Conservation (phyloP, 768 basidiomycete genomes). For the Tylopilus cervinicoccineus region DNA sequence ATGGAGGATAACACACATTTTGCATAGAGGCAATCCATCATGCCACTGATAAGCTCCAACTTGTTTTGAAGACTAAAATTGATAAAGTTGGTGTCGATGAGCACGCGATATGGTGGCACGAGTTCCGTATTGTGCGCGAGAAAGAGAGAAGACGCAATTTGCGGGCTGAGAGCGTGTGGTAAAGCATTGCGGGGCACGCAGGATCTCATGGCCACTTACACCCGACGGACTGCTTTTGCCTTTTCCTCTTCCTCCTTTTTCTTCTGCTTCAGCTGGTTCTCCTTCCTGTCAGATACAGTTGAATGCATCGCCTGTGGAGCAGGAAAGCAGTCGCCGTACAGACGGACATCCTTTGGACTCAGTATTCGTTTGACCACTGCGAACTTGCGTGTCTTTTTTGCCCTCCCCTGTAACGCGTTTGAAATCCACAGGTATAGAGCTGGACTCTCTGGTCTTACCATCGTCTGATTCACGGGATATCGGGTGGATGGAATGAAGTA, state of each 20-base stretch:
- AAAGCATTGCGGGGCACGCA: not conserved
- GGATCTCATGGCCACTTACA: constrained; percentile 52
- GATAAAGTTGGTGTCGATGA: constrained; percentile 99
- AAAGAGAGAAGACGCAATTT: constrained; percentile 89
- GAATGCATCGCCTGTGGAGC: not conserved
- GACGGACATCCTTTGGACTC: constrained; percentile 87
- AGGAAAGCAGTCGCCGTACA: constrained; percentile 50
- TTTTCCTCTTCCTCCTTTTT: constrained; percentile 81
- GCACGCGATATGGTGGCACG: constrained; percentile 93
- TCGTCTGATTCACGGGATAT: not conserved
- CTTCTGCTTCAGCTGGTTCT: constrained; percentile 86
- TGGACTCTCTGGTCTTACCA: constrained; percentile 13
- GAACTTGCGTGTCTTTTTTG: constrained; percentile 93
- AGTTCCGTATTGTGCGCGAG: constrained; percentile 93
- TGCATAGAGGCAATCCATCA: constrained; percentile 99
- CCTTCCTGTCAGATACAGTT: constrained; percentile 58
- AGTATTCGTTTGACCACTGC: constrained; percentile 91
- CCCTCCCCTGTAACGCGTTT: constrained; percentile 60
- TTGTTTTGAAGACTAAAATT: constrained; percentile 99
- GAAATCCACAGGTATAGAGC: not conserved
- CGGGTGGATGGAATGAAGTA: no score
- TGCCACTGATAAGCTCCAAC: constrained; percentile 90
- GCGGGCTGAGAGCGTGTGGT: constrained; percentile 47
- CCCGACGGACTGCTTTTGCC: constrained; percentile 68
- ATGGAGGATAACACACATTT: constrained; percentile 62